Percentiles rank a stretch among this genome's conserved stretches.
Conservation (phyloP, 192 early-diverging fungal genomes). For the Funneliformis mosseae region DNA sequence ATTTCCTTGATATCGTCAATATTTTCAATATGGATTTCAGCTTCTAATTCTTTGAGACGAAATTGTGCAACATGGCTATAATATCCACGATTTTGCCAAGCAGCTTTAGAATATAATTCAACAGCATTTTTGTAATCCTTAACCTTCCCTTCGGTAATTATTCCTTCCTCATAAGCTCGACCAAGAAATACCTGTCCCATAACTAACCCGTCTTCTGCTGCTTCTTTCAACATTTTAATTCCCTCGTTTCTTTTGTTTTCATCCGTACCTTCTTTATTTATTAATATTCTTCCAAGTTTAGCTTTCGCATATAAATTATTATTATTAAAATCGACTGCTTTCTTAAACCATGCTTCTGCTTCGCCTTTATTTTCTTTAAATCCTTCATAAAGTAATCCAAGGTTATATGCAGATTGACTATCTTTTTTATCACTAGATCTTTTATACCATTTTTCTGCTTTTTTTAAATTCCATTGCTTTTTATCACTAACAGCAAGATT, state of each 20-base stretch:
- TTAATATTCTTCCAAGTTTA: neutral
- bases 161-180: neutral
- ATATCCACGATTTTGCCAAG: neutral
- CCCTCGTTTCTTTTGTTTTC: neutral
- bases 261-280: neutral
- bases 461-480: neutral
- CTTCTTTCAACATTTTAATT: neutral
- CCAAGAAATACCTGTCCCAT: neutral
- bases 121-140: neutral
- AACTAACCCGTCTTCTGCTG: neutral
- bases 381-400: neutral
- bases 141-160: neutral
- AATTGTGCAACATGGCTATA: neutral
- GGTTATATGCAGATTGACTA: neutral
- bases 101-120: neutral
- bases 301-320: neutral
- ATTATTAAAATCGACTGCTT: neutral
- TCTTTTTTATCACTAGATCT: neutral
- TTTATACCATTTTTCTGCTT: neutral
- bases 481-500: neutral
- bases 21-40: neutral
- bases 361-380: neutral
- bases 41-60: neutral
- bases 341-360: neutral
- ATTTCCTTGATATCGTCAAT: neutral